These are phyloP conservation scores for Daldinia sp. DNA, from an alignment of 2,329 filamentous ascomycete genomes.

Conservation along the genomic window DNA sequence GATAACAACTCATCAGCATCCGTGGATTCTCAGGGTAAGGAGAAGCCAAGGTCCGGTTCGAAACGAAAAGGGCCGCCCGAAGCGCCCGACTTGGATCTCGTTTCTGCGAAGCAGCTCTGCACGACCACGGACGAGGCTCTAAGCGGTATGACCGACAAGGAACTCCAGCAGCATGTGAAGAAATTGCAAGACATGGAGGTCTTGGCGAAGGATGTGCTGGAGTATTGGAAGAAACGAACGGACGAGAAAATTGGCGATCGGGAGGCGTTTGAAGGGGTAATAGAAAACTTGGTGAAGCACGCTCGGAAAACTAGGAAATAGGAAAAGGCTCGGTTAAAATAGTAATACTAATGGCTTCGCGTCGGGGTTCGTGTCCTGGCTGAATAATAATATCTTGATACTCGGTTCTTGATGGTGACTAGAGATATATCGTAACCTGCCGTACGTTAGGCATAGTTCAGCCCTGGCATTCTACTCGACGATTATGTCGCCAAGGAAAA, in stretches of 20 bases:
- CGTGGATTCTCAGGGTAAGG: conserved; percentile 69
- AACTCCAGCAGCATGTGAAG: conserved; percentile 78
- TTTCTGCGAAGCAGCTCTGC: conserved; percentile 81
- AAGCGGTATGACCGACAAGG: conserved; percentile 79
- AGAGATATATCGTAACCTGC: too few species aligned
- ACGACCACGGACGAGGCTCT: conserved; percentile 87
- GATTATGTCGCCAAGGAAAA: neutral
- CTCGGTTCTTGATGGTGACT: neutral
- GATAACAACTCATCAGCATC: conserved; percentile 68
- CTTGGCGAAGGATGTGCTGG: conserved; percentile 80
- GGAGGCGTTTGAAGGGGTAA: conserved; percentile 94
- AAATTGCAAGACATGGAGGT: conserved; percentile 76
- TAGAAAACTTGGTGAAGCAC: conserved; percentile 95
- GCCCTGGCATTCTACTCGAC: neutral
- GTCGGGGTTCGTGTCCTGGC: neutral
- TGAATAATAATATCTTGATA: neutral
- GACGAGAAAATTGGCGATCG: conserved; percentile 91
- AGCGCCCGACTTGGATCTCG: conserved; percentile 81
- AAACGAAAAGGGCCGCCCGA: conserved; percentile 71
- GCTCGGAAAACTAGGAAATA: conserved; percentile 86
- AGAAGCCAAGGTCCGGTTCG: conserved; percentile 53
- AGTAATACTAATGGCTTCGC: conserved; percentile 23
- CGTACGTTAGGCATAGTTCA: too few species aligned
- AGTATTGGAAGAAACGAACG: conserved; percentile 88
- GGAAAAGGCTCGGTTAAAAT: conserved; percentile 36